A percentile compares a stretch with the other conserved stretches of the same genome.
These are phyloP conservation scores for Aspergillus panamensis DNA, from an alignment of 495 filamentous ascomycete genomes.

Conservation along the genomic window DNA sequence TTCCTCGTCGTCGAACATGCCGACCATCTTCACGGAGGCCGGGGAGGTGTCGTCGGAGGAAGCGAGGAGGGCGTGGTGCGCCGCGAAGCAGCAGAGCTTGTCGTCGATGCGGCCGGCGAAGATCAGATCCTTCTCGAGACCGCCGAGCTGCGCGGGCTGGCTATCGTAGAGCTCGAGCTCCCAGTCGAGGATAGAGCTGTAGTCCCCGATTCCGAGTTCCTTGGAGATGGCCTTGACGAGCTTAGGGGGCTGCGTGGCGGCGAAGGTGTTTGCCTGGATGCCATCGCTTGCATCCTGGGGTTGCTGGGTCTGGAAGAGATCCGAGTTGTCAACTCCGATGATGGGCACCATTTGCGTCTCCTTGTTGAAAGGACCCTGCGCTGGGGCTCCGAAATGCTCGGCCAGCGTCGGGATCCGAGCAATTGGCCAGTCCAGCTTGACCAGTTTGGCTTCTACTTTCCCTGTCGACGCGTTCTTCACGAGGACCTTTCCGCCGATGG, in stretches of 20 bases:
- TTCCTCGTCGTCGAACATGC: slow-evolving; percentile 94
- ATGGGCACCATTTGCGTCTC: slow-evolving; percentile 96
- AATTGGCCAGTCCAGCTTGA: slow-evolving; percentile 91
- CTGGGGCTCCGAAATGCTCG: slow-evolving; percentile 83
- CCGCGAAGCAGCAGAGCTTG: slow-evolving; percentile 92
- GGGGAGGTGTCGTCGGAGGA: slow-evolving; percentile 50
- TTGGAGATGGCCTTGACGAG: slow-evolving; percentile 78
- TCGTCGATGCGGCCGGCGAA: slow-evolving; percentile 95
- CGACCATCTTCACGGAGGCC: slow-evolving; percentile 75
- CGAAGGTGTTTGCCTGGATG: slow-evolving; percentile 58
- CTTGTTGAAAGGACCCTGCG: slow-evolving; percentile 73
- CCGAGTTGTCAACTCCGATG: slow-evolving; percentile 79
- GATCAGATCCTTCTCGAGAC: slow-evolving; percentile 89
- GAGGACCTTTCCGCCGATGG: slow-evolving; percentile 83
- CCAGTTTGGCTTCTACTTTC: slow-evolving; percentile 78
- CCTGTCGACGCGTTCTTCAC: slow-evolving; percentile 67
- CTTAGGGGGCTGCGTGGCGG: slow-evolving; percentile 73
- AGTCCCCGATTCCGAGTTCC: slow-evolving; percentile 66
- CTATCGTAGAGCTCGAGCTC: slow-evolving; percentile 95
- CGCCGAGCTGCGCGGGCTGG: slow-evolving; percentile 79
- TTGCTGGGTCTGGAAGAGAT: slow-evolving; percentile 36
- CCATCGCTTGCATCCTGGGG: slow-evolving; percentile 18
- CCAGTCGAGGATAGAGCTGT: slow-evolving; percentile 81
- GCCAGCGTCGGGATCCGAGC: slow-evolving; percentile 90
- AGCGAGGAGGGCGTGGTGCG: slow-evolving; percentile 78